Conservation (phyloP, 176 grass and related monocot genomes). For the Tuctoria greenei region DNA sequence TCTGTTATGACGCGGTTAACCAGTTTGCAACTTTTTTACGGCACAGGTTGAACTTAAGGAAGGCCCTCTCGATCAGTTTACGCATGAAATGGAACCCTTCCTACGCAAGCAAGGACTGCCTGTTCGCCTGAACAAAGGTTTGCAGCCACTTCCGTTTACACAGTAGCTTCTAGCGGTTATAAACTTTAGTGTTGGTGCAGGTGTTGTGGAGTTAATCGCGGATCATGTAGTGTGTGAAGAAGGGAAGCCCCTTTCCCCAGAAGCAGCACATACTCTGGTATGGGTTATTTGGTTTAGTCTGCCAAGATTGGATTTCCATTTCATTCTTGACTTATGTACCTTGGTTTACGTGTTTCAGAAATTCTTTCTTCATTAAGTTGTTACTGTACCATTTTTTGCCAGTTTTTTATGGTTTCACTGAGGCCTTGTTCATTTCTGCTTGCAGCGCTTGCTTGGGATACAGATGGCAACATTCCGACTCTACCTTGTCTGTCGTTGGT, state of each 20-base stretch:
- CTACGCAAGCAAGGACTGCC: conserved; percentile 84
- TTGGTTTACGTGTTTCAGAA: no score
- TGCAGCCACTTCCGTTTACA: conserved; percentile 18
- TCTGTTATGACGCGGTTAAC: not conserved
- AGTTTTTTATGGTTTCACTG: not conserved
- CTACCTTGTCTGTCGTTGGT: conserved; percentile 76
- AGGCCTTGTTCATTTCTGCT: conserved; percentile 7
- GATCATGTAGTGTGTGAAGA: conserved; percentile 90
- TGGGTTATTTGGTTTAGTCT: not conserved
- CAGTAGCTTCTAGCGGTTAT: not conserved
- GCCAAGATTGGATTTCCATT: not conserved
- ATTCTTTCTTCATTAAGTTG: not conserved
- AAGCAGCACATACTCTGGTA: conserved; percentile 81
- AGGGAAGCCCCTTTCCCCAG: conserved; percentile 77
- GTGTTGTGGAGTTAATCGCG: conserved; percentile 79
- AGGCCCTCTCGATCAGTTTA: conserved; percentile 91
- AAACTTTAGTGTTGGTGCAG: conserved; percentile 32
- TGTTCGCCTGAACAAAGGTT: conserved; percentile 94
- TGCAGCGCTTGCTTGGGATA: conserved; percentile 61
- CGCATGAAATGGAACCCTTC: conserved; percentile 96
- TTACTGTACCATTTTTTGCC: not conserved
- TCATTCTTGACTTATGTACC: not conserved
- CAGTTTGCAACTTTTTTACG: not conserved
- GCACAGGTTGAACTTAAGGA: conserved; percentile 85
- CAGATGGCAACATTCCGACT: conserved; percentile 88